These are phyloP conservation scores for Brassica carinata DNA, from an alignment of 345 rosid genomes.

Conservation along the genomic window DNA sequence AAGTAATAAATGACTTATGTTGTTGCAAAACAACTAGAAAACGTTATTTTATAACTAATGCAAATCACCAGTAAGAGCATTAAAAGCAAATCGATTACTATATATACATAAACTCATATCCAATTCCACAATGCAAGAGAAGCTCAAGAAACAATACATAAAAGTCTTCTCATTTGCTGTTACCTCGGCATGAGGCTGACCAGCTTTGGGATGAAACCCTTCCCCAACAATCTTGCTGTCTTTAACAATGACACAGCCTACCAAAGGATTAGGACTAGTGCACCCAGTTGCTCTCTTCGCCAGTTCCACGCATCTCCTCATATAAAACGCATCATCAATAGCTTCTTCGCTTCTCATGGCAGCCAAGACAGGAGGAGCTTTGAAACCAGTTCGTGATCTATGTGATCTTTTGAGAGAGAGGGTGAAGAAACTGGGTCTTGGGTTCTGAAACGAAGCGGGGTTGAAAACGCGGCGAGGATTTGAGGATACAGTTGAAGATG, in stretches of 20 bases:
- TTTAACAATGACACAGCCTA: constrained; percentile 88
- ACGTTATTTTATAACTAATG: too few species aligned
- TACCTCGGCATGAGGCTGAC: constrained; percentile 98
- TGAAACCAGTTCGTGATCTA: constrained; percentile 24
- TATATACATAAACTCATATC: too few species aligned
- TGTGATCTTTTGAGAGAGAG: constrained; percentile 24
- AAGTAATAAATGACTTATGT: too few species aligned
- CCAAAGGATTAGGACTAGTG: constrained; percentile 97
- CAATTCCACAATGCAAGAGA: not conserved
- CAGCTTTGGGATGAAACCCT: constrained; percentile 98
- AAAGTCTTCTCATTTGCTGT: constrained; percentile 33
- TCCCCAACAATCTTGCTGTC: constrained; percentile 83
- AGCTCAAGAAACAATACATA: not conserved
- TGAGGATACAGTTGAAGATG: constrained; percentile 6
- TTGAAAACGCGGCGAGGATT: constrained; percentile 16
- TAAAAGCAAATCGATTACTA: too few species aligned
- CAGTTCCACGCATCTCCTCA: constrained; percentile 74
- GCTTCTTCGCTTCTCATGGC: constrained; percentile 42
- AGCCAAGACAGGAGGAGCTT: constrained; percentile 18
- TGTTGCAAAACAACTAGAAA: too few species aligned
- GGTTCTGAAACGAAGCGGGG: constrained; percentile 10
- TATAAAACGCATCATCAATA: constrained; percentile 50
- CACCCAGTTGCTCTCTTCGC: constrained; percentile 76
- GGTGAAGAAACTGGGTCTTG: not conserved
- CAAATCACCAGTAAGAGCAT: too few species aligned